These are phyloP conservation scores for Fusarium sublunatum DNA, from an alignment of 2,329 filamentous ascomycete genomes.

Conservation along the genomic window DNA sequence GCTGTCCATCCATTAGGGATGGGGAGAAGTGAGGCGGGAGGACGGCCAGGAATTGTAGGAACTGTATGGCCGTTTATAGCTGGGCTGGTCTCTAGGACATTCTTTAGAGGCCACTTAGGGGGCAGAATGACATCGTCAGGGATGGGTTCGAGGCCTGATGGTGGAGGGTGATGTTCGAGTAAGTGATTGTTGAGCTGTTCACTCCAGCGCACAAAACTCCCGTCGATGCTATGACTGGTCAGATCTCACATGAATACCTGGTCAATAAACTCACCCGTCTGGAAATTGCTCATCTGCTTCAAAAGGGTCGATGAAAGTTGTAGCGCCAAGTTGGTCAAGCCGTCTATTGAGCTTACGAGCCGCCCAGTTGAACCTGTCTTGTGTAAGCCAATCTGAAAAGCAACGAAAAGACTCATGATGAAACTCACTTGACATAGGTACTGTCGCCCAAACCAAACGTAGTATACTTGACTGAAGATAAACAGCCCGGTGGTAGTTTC, in stretches of 20 bases:
- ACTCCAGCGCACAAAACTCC: conserved; percentile 83
- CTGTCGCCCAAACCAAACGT: conserved; percentile 94
- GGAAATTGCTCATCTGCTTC: conserved; percentile 95
- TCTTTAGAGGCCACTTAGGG: conserved; percentile 69
- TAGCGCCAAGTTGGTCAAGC: conserved; percentile 83
- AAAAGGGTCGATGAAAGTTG: conserved; percentile 78
- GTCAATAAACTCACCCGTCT: conserved; percentile 74
- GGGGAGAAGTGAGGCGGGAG: conserved; percentile 58
- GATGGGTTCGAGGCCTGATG: conserved; percentile 74
- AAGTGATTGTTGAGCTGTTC: conserved; percentile 74
- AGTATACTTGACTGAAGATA: conserved; percentile 77
- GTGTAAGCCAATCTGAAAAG: neutral
- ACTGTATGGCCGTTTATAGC: conserved; percentile 25
- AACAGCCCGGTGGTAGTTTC: conserved; percentile 76
- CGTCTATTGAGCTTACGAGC: conserved; percentile 88
- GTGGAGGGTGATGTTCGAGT: conserved; percentile 74
- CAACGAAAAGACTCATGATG: neutral
- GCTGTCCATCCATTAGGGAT: conserved; percentile 68
- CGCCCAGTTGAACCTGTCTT: conserved; percentile 86
- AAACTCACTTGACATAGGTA: conserved; percentile 84
- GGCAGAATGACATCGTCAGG: conserved; percentile 78
- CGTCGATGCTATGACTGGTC: conserved; percentile 73
- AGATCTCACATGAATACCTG: neutral
- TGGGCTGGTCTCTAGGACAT: conserved; percentile 5
- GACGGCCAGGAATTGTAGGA: conserved; percentile 35